These are phyloP conservation scores for Barnettozyma sucrosica DNA, from an alignment of 805 yeast species.

Conservation along the genomic window DNA sequence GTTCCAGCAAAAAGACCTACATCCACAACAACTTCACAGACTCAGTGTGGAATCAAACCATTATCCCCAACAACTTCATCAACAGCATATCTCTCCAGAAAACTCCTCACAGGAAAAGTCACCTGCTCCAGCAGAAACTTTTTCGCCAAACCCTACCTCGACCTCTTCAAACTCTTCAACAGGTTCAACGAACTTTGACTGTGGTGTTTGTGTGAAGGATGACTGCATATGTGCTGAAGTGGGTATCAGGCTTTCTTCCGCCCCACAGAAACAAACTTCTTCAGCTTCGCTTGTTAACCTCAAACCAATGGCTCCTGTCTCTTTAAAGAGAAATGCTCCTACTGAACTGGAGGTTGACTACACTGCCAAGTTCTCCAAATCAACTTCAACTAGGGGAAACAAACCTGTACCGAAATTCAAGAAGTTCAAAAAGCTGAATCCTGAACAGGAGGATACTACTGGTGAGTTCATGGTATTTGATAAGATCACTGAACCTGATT, in stretches of 20 bases:
- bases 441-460: conserved; percentile 11
- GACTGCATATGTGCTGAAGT: conserved; percentile 57
- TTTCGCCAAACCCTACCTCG: conserved; percentile 15
- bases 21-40: conserved; percentile 7
- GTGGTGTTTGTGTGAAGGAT: conserved; percentile 66
- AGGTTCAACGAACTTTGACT: conserved; percentile 30
- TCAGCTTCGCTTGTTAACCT: conserved; percentile 32
- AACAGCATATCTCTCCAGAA: conserved; percentile 25
- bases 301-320: conserved; percentile 63
- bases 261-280: not conserved
- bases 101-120: conserved; percentile 46
- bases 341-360: conserved; percentile 46
- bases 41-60: conserved; percentile 4
- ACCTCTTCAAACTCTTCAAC: conserved; percentile 19
- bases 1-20: conserved; percentile 2
- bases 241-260: conserved; percentile 22
- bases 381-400: conserved; percentile 12
- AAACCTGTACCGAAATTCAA: conserved; percentile 25
- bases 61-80: conserved; percentile 10
- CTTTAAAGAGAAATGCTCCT: conserved; percentile 37
- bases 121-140: conserved; percentile 23
- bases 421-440: conserved; percentile 12
- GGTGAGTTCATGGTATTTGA: conserved; percentile 21
- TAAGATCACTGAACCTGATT: conserved; percentile 30
- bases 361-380: conserved; percentile 42